Percentiles rank a stretch among this genome's conserved stretches.
Conservation (phyloP, 73 alveolate species). For the Paramecium tetraurelia region DNA sequence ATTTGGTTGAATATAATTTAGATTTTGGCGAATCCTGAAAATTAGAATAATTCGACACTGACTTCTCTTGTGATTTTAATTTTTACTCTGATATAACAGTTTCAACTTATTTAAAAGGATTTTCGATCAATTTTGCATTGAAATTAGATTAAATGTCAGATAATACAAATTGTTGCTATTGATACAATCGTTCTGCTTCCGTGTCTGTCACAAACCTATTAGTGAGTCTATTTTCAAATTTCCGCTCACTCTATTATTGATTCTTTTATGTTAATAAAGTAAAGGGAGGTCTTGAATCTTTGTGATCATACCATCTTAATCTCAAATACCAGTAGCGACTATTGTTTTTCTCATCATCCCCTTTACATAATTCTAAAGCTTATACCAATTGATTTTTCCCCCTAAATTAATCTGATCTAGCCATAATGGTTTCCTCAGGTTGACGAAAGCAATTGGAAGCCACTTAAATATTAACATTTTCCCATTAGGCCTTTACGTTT, state of each 20-base stretch:
- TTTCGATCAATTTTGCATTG: neutral
- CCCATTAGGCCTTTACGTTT: neutral
- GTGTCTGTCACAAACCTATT: neutral
- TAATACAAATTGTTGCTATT: neutral
- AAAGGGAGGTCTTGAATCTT: constrained; percentile 34
- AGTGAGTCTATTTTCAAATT: neutral
- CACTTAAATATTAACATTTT: neutral
- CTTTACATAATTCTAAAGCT: constrained; percentile 3
- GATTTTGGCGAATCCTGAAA: neutral
- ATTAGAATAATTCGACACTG: neutral
- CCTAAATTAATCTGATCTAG: constrained; percentile 37
- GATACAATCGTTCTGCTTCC: neutral
- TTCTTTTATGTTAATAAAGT: neutral
- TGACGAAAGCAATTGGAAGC: neutral
- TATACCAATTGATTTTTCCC: neutral
- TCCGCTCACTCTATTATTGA: neutral
- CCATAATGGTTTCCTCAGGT: neutral
- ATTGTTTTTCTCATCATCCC: constrained; percentile 31
- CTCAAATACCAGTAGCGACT: constrained; percentile 32
- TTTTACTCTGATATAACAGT: neutral
- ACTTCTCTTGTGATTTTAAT: neutral
- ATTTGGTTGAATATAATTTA: neutral
- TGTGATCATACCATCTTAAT: constrained; percentile 49
- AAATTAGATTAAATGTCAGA: constrained; percentile 29
- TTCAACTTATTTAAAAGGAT: constrained; percentile 39